A percentile compares a stretch with the other conserved stretches of the same genome.
Conservation (phyloP, 495 filamentous ascomycete species). For the Letharia columbiana region DNA sequence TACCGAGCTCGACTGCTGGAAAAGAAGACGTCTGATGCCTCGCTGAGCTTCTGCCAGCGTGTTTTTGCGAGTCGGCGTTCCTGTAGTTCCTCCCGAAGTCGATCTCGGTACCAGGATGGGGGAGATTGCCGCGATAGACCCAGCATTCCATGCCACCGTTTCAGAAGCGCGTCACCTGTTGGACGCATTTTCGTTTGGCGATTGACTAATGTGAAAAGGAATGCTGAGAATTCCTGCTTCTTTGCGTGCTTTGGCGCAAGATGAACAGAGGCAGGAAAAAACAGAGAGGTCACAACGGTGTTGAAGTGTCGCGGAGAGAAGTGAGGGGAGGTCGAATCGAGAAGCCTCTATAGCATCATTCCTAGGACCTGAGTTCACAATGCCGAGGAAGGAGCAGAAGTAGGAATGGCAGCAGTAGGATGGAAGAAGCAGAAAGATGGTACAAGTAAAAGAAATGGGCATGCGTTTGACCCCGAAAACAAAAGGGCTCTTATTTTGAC, state of each 20-base stretch:
- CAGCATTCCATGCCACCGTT: constrained; percentile 37
- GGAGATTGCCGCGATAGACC: constrained; percentile 34
- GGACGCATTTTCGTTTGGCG: constrained; percentile 9
- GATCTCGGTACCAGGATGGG: constrained; percentile 38
- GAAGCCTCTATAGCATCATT: not conserved
- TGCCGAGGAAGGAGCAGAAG: too few species aligned
- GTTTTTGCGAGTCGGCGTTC: constrained; percentile 35
- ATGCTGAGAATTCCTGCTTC: constrained; percentile 1
- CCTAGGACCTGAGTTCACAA: not conserved
- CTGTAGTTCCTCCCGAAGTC: constrained; percentile 38
- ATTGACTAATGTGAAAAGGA: not conserved
- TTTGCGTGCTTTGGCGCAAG: constrained; percentile 1
- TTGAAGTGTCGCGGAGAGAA: constrained; percentile 3
- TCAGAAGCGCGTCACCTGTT: constrained; percentile 22
- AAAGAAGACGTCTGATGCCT: constrained; percentile 47
- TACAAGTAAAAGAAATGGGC: too few species aligned
- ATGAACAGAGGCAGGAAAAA: constrained; percentile 4
- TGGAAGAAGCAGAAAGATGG: too few species aligned
- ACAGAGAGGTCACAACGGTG: not conserved
- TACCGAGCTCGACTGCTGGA: constrained; percentile 38
- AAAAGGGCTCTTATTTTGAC: too few species aligned
- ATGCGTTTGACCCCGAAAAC: too few species aligned
- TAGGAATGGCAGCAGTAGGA: too few species aligned
- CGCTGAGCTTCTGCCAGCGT: constrained; percentile 37
- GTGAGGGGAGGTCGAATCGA: not conserved